A percentile compares a stretch with the other conserved stretches of the same genome.
These are phyloP conservation scores for Psilocybe cubensis DNA, from an alignment of 768 basidiomycete genomes.

Conservation along the genomic window DNA sequence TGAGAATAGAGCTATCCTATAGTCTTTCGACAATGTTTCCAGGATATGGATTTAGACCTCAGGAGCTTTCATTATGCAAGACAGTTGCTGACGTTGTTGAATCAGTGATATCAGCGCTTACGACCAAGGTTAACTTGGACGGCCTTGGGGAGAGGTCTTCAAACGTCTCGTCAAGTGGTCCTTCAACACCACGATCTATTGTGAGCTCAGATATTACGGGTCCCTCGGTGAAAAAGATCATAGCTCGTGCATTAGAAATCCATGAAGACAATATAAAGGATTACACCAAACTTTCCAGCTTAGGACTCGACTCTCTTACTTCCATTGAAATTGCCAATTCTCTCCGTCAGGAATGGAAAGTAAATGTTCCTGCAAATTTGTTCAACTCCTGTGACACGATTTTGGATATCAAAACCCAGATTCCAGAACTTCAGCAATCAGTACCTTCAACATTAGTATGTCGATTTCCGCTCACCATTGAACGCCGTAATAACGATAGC, in stretches of 20 bases:
- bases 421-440: slow-evolving; percentile 16
- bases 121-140: neutral
- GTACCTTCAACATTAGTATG: neutral
- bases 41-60: slow-evolving; percentile 28
- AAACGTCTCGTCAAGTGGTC: slow-evolving; percentile 11
- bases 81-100: slow-evolving; percentile 39
- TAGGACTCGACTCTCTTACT: slow-evolving; percentile 69
- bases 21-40: slow-evolving; percentile 41
- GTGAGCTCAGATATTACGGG: slow-evolving; percentile 19
- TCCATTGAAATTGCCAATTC: slow-evolving; percentile 63
- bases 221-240: slow-evolving; percentile 12
- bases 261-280: slow-evolving; percentile 42
- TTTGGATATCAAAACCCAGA: slow-evolving; percentile 36
- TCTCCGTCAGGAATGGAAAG: slow-evolving; percentile 42
- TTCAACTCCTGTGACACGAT: slow-evolving; percentile 45
- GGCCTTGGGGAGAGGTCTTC: neutral
- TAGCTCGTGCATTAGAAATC: slow-evolving; percentile 24
- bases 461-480: neutral
- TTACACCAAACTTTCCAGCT: slow-evolving; percentile 45
- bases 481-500: neutral
- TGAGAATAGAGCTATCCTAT: slow-evolving; percentile 57
- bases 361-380: slow-evolving; percentile 47
- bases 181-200: slow-evolving; percentile 42
- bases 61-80: slow-evolving; percentile 33
- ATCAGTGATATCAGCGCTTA: slow-evolving; percentile 25